Conservation (phyloP, 495 filamentous ascomycete species). For the Hypoxylon crocopeplum region DNA sequence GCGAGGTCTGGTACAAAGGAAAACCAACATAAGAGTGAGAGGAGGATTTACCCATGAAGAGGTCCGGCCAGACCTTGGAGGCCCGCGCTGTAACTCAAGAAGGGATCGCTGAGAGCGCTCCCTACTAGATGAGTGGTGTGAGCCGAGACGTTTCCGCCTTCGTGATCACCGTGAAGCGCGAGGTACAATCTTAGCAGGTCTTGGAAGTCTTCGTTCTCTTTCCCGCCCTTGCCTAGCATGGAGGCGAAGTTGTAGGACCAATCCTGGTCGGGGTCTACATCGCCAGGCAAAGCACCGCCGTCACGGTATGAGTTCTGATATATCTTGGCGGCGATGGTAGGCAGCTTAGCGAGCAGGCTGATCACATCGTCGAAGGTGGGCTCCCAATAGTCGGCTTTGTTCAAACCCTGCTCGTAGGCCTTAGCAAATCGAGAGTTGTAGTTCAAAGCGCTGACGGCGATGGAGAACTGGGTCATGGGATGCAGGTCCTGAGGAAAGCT, state of each 20-base stretch:
- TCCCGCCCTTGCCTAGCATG: constrained; percentile 90
- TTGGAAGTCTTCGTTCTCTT: constrained; percentile 90
- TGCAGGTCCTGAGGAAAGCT: constrained; percentile 87
- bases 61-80: constrained; percentile 95
- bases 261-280: constrained; percentile 84
- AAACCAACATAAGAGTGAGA: background rate
- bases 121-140: constrained; percentile 98
- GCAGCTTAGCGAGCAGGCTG: constrained; percentile 91
- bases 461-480: constrained; percentile 97
- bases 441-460: constrained; percentile 91
- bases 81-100: constrained; percentile 94
- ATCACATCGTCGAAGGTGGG: constrained; percentile 97
- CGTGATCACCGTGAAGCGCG: constrained; percentile 96
- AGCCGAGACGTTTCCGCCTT: constrained; percentile 96
- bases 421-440: constrained; percentile 91
- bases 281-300: constrained; percentile 75
- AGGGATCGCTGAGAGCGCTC: constrained; percentile 93
- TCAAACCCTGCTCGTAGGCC: constrained; percentile 86
- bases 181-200: constrained; percentile 92
- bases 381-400: constrained; percentile 98
- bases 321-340: constrained; percentile 95
- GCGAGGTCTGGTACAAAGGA: background rate
- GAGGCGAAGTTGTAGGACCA: constrained; percentile 99
- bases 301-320: constrained; percentile 87
- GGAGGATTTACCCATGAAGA: constrained; percentile 76